Evolutionary conservation across 352 stramenopile genomes (phyloP), one percentile per base, ranked within the genome.

Genomic region (Pythium brachiatum): DNA sequence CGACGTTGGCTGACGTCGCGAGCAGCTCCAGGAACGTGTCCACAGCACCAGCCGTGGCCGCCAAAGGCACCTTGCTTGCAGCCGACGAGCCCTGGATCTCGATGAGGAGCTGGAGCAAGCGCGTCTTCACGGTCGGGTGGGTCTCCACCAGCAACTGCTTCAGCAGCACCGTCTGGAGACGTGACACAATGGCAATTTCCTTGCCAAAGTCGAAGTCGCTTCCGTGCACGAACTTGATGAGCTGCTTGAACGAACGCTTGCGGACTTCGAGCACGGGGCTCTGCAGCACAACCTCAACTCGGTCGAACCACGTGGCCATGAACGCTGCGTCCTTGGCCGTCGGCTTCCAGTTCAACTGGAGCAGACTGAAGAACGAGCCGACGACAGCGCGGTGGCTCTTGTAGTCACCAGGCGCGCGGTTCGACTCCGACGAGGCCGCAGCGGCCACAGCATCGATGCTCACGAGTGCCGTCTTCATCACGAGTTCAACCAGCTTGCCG

Each of bases 91-190:
- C 59, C 43, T 83, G 59, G 38, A 69, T 83, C 29, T 68, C 44
- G 11, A 88, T 64, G 0, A 91, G 64, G 29, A 91, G 44, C 44
- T 86, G 61, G 11, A 92, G 66, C 48, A 83, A 71, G 36, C 80
- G 78, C 6, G 70, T 70, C 39, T 75, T 76, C 20, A 89, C 66
- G 55, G 84, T 88, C n/a, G 84, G 84, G 43, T 93, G 82, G 7
- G 76, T 78, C 53, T 93, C 84, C 11, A 79, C 62, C 13, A 81
- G 43, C 23, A 90, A 60, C 62, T 90, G 84, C 12, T 57, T 38
- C 34, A 72, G 66, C 6, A 93, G 55, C 54, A 83, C 64, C 1
- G 43, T 16, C 23, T 82, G 69, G 11, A 93, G 60, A 38, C 51
- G 36, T 18, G 59, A 50, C 2, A 66, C 52, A 26, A 61, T 32